These are phyloP conservation scores for Suhomyces maxii DNA, from an alignment of 1,139 yeast genomes.

Conservation along the genomic window DNA sequence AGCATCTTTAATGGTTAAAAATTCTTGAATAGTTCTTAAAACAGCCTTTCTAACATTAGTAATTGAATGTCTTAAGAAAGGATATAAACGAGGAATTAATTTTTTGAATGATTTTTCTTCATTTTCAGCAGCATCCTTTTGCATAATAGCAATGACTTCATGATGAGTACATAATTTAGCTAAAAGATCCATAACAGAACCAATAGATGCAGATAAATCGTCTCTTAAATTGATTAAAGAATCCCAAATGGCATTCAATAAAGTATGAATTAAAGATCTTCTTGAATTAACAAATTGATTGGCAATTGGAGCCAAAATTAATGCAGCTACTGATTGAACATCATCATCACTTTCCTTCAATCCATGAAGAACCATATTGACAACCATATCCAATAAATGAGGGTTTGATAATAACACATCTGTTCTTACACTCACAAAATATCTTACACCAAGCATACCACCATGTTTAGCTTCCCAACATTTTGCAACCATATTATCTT, in stretches of 20 bases:
- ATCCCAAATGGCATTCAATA: constrained; percentile 83
- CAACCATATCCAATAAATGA: constrained; percentile 66
- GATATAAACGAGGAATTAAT: constrained; percentile 88
- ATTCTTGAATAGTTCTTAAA: constrained; percentile 74
- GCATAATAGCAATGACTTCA: constrained; percentile 72
- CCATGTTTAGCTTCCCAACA: constrained; percentile 99
- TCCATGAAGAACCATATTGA: constrained; percentile 86
- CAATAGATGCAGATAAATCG: constrained; percentile 91
- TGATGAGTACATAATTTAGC: constrained; percentile 85
- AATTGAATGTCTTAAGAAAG: constrained; percentile 91
- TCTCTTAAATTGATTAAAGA: constrained; percentile 82
- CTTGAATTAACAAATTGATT: constrained; percentile 73
- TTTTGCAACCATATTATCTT: constrained; percentile 48
- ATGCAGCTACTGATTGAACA: constrained; percentile 96
- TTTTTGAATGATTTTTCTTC: constrained; percentile 59
- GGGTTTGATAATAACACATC: constrained; percentile 65
- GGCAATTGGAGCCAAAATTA: constrained; percentile 88
- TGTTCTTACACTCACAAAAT: constrained; percentile 86
- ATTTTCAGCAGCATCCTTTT: constrained; percentile 53
- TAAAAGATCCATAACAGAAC: constrained; percentile 91
- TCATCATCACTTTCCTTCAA: constrained; percentile 86
- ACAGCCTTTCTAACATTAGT: constrained; percentile 90
- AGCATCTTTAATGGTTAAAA: constrained; percentile 67
- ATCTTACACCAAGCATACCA: constrained; percentile 90
- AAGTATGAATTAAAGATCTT: constrained; percentile 57